Base-by-base conservation (phyloP, 2,329 filamentous ascomycete genomes). In the Cercospora berteroae region DNA sequence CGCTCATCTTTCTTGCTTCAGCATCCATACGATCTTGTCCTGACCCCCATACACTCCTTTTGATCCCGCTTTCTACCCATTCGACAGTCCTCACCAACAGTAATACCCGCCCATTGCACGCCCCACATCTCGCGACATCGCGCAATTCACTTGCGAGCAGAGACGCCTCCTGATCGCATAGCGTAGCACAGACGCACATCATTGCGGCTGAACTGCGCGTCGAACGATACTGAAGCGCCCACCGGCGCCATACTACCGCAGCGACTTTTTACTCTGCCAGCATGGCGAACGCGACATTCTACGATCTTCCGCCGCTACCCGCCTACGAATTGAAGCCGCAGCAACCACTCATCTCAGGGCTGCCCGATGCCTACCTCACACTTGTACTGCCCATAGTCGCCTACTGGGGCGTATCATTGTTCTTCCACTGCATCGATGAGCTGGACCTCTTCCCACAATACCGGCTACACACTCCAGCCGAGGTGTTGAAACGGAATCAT, bases 381-480 rank as follows among this genome's bases (percentile, higher is more conserved):
- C 84, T 96, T 67, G 79, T 94, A 57, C 82, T 91, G 13, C 94
- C 94, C 31, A 86, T 97, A 68, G 78, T 92, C 74, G 91, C 90
- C 66, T 99, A 99, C 85, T 99, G 95, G 95, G 81, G 83, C 23
- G 81, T 96, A 33, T 98, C 94, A 20, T 81, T 92, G 78, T 81
- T 94, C 77, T 99, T 96, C 83, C 94, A 98, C 83, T 77, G 89
- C 73, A 89, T 98, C 76, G 95, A 99, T 81, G 83, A 89, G 67
- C 89, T 89, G 81, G 92, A 97, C 79, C 82, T 94, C 42, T 96
- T 94, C 79, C 90, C 94, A 18, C 88, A 96, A 75, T 97, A 98
- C 81, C 90, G 95, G 70, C 85, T 99, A 50, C 95, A 99, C 81
- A 98, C 95, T 0, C 95, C 95, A 13, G 93, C 93, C 62, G 94